A percentile compares a stretch with the other conserved stretches of the same genome.
phyloP scores from a whole-genome alignment of 192 early-diverging fungal genomes.

The Bifiguratus adelaidae region DNA sequence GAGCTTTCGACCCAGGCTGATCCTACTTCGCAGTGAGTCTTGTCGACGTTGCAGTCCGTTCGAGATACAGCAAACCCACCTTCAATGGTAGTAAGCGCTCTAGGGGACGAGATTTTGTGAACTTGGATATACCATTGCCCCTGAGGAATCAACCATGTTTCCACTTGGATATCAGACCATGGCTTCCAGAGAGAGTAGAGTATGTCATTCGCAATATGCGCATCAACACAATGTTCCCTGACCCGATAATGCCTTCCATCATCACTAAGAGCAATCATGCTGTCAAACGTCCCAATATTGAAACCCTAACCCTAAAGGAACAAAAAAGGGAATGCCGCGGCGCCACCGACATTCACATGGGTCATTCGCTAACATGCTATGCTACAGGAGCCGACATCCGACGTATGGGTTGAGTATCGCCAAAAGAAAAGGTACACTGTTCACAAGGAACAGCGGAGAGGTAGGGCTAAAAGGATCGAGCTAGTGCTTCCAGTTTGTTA shows the following conservation, averaged over 20 bases:
- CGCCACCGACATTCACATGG: too few relatives aligned
- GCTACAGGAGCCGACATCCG: too few relatives aligned
- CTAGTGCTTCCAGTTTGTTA: too few relatives aligned
- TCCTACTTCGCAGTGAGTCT: background rate
- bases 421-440: too few relatives aligned
- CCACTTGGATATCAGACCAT: background rate
- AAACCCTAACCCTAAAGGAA: background rate
- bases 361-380: too few relatives aligned
- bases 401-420: too few relatives aligned
- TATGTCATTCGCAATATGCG: background rate
- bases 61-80: conserved; percentile 3
- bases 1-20: conserved; percentile 4
- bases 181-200: conserved; percentile 1
- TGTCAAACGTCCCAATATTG: background rate
- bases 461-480: too few relatives aligned
- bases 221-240: background rate
- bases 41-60: conserved; percentile 1
- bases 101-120: background rate
- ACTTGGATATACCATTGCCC: background rate
- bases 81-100: background rate
- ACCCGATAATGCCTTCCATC: conserved; percentile 3
- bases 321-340: too few relatives aligned
- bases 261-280: conserved; percentile 1
- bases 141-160: conserved; percentile 1
- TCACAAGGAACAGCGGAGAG: too few relatives aligned